Percentiles rank a stretch among this genome's conserved stretches.
These are phyloP conservation scores for Ustilago curta DNA, from an alignment of 1,284 basidiomycete genomes.

Conservation along the genomic window DNA sequence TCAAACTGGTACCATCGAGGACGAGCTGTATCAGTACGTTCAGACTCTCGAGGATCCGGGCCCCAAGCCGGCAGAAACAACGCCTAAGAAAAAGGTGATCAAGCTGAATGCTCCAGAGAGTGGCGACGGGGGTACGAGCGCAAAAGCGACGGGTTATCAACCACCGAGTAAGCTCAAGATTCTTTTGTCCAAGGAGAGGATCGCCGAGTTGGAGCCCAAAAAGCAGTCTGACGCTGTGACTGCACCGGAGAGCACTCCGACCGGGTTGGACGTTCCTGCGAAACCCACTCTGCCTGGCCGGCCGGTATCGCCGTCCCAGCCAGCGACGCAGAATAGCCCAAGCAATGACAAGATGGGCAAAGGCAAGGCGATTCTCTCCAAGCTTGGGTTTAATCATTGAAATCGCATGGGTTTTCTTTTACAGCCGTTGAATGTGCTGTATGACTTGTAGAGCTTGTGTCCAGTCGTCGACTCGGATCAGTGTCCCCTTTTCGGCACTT, in stretches of 20 bases:
- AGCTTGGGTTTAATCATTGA: constrained; percentile 30
- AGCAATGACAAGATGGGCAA: constrained; percentile 24
- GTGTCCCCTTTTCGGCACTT: neutral
- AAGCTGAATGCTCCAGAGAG: constrained; percentile 28
- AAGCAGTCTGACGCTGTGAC: constrained; percentile 4
- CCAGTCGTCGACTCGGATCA: constrained; percentile 41
- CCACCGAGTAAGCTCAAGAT: constrained; percentile 48
- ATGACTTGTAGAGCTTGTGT: constrained; percentile 31
- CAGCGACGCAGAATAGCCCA: neutral
- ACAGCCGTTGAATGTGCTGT: constrained; percentile 16
- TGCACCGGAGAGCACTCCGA: neutral
- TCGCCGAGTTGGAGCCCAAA: constrained; percentile 48
- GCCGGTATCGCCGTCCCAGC: constrained; percentile 19
- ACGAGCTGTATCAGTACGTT: constrained; percentile 82
- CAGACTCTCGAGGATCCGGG: constrained; percentile 74
- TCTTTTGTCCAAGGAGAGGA: constrained; percentile 48
- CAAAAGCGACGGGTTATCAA: constrained; percentile 3
- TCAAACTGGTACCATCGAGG: constrained; percentile 66
- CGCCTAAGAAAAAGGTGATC: constrained; percentile 31
- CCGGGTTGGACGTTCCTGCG: constrained; percentile 8
- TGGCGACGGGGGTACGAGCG: neutral
- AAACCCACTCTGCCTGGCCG: constrained; percentile 16
- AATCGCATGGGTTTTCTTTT: neutral
- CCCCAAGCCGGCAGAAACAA: neutral
- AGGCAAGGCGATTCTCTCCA: constrained; percentile 40